Base-by-base conservation (phyloP, 495 filamentous ascomycete genomes). In the Friedmanniomyces simplex region DNA sequence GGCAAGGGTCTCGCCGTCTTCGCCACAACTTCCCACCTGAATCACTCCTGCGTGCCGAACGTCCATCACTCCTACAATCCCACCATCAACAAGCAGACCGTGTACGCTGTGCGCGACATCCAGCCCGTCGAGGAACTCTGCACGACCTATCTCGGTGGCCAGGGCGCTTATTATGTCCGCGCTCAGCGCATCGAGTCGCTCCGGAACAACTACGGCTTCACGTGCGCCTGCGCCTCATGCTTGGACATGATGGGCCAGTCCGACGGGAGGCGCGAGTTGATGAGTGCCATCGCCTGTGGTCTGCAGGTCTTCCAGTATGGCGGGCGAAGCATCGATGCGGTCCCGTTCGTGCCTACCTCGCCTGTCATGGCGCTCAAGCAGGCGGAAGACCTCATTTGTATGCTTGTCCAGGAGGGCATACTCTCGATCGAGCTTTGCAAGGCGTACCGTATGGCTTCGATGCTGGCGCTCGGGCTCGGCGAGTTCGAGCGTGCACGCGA, bases 41-140 rank as follows among this genome's bases (percentile, higher is more conserved):
- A 69, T 32, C 67, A 69, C 50, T 65, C 62, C 14, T 69, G 67
- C 54, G 50, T 65, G 16, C 67, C 67, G 21, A 69, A 67, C 43
- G 51, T 63, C 1, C 39, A 64, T 37, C 34, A 51, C 41, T 55
- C 34, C 11, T 67, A n/a, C 25, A 64, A 67, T 25, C 50, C 42
- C 0, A 50, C 36, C 13, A 18, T 62, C 5, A 24, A 57, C n/a
- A 50, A 47, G 43, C 43, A 53, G 37, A 62, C 64, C 0, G 59
- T 67, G 32, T 50, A 65, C 37, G 62, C 62, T 2, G 42, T 57
- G 12, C 48, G 53, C 2, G 64, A 66, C 46, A 63, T 69, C 41
- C 8, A 52, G 2, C 28, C 49, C 11, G 60, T 37, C 18, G 63
- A 65, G 26, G 64, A 69, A 48, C 46, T 69, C 13, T 52, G 24